Conservation (phyloP, 1,139 yeast genomes). For the Saccharomyces hybrid region DNA sequence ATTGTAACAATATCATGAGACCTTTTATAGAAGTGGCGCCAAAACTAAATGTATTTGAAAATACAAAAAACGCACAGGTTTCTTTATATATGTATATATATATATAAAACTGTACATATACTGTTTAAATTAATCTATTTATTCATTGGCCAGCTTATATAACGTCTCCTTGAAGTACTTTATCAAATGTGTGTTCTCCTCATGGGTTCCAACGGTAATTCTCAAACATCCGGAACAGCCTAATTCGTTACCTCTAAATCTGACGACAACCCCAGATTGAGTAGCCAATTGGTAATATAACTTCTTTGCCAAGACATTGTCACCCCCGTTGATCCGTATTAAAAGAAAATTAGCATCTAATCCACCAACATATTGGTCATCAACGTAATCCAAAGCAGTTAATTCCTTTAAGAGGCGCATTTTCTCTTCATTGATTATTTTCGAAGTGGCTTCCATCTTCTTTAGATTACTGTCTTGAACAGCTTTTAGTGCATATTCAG, state of each 20-base stretch:
- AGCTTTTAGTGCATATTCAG: constrained; percentile 71
- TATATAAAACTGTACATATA: too few species aligned
- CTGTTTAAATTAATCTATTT: not conserved
- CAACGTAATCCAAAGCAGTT: constrained; percentile 52
- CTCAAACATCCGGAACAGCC: constrained; percentile 86
- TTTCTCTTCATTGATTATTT: constrained; percentile 50
- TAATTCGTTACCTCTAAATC: constrained; percentile 84
- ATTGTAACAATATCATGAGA: not conserved
- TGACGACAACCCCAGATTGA: constrained; percentile 68
- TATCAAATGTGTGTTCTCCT: constrained; percentile 58
- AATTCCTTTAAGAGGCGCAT: constrained; percentile 44
- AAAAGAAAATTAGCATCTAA: constrained; percentile 79
- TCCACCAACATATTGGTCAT: constrained; percentile 70
- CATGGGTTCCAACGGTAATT: constrained; percentile 75
- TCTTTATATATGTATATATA: not conserved
- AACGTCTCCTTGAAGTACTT: constrained; percentile 42
- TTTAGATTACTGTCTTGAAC: constrained; percentile 50
- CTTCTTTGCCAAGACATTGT: constrained; percentile 56
- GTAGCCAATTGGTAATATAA: constrained; percentile 67
- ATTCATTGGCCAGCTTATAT: constrained; percentile 21
- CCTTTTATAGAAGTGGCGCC: not conserved
- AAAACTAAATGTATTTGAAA: not conserved
- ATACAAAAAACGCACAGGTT: not conserved
- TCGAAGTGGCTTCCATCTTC: constrained; percentile 51
- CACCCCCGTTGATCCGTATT: constrained; percentile 55